Percentiles rank a stretch among this genome's conserved stretches.
These are phyloP conservation scores for Rhodotorula sp. DNA, from an alignment of 1,284 basidiomycete genomes.

Conservation along the genomic window DNA sequence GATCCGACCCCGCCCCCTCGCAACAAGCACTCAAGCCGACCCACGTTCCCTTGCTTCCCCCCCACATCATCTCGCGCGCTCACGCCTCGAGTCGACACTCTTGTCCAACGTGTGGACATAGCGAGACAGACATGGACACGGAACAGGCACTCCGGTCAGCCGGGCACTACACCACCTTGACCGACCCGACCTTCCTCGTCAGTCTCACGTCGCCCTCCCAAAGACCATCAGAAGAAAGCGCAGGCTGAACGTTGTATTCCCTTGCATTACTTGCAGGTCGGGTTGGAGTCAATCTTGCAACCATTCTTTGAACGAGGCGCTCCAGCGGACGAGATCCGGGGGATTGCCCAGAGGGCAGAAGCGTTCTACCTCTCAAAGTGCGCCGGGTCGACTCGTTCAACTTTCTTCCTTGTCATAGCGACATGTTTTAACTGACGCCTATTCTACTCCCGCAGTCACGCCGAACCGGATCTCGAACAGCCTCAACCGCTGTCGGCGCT, in stretches of 20 bases:
- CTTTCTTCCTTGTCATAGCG: neutral
- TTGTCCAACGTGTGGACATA: too few species aligned
- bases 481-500: neutral
- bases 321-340: conserved; percentile 29
- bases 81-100: too few species aligned
- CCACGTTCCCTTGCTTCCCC: neutral
- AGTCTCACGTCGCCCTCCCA: neutral
- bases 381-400: neutral
- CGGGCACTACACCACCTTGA: neutral
- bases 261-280: neutral
- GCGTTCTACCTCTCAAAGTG: conserved; percentile 38
- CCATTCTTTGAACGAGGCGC: conserved; percentile 10
- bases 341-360: conserved; percentile 33
- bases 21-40: too few species aligned
- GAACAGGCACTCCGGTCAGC: neutral
- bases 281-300: neutral
- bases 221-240: neutral
- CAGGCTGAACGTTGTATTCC: neutral
- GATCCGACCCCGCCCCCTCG: too few species aligned
- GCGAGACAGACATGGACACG: neutral
- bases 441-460: neutral
- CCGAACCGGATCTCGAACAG: neutral
- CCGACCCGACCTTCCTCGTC: neutral
- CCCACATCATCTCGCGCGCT: neutral
- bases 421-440: neutral